Percentiles rank a stretch among this genome's conserved stretches.
These are phyloP conservation scores for Chaetoceros tenuissimus DNA, from an alignment of 108 stramenopile genomes.

Conservation along the genomic window DNA sequence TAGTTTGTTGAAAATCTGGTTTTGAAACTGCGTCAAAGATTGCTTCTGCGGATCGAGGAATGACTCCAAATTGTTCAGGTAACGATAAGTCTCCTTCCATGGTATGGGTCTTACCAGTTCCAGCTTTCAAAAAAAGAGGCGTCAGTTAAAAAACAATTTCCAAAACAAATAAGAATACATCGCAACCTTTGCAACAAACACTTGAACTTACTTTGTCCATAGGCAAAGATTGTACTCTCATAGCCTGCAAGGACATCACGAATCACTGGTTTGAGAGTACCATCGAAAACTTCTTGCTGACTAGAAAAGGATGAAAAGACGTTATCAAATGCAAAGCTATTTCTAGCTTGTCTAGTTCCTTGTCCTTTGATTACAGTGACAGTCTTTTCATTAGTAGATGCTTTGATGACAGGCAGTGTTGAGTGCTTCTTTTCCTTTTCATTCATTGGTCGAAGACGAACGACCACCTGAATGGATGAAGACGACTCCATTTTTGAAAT, in stretches of 20 bases:
- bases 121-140: conserved; percentile 13
- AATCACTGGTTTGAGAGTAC: conserved; percentile 70
- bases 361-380: conserved; percentile 74
- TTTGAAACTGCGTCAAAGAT: conserved; percentile 52
- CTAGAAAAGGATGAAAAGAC: conserved; percentile 72
- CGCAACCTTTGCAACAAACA: no score
- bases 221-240: conserved; percentile 60
- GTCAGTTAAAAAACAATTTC: neutral
- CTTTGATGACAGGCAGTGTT: conserved; percentile 59
- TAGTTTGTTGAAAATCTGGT: conserved; percentile 37
- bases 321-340: conserved; percentile 56
- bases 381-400: conserved; percentile 49
- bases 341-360: conserved; percentile 44
- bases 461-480: conserved; percentile 62
- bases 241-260: conserved; percentile 66
- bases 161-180: neutral
- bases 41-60: conserved; percentile 58
- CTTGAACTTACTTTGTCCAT: no score
- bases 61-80: conserved; percentile 50
- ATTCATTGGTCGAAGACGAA: conserved; percentile 73
- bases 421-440: conserved; percentile 48
- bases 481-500: neutral
- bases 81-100: conserved; percentile 65
- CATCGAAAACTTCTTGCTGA: conserved; percentile 70
- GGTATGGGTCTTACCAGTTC: conserved; percentile 78